Conservation (phyloP, 345 rosid genomes). For the Salix suchowensis region DNA sequence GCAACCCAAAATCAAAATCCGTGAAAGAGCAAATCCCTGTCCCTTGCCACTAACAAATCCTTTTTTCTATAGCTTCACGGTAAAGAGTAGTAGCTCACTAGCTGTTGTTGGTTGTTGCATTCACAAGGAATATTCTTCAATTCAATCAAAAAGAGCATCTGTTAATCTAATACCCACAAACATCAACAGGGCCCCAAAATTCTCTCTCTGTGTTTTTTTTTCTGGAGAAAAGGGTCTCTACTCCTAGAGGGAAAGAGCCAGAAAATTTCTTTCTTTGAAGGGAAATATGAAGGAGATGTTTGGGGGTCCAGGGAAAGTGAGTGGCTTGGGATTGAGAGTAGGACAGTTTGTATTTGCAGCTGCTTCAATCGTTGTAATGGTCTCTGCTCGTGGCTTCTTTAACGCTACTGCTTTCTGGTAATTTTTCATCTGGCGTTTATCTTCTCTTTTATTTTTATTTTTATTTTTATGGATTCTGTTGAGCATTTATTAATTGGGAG, state of each 20-base stretch:
- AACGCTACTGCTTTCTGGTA: conserved; percentile 45
- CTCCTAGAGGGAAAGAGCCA: neutral
- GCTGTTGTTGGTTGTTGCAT: neutral
- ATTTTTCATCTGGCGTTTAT: neutral
- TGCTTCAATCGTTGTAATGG: conserved; percentile 40
- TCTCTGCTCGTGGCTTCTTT: conserved; percentile 33
- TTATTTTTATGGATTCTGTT: neutral
- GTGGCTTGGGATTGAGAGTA: conserved; percentile 37
- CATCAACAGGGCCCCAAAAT: neutral
- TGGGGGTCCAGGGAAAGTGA: conserved; percentile 44
- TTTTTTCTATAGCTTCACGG: neutral
- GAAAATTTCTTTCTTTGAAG: neutral
- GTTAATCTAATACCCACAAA: neutral
- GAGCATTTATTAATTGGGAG: neutral
- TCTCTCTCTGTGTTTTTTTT: neutral
- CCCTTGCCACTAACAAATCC: neutral
- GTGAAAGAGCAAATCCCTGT: neutral
- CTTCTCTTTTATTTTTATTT: too few relatives aligned
- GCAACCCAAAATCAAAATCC: conserved; percentile 3
- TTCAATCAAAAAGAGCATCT: neutral
- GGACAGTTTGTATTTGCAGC: conserved; percentile 41
- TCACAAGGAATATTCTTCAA: neutral
- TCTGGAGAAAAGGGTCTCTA: neutral
- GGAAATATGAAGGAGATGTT: conserved; percentile 35
- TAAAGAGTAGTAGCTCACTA: neutral